Evolutionary conservation across 768 basidiomycete genomes (phyloP).

Genomic region (Mycena olivaceomarginata): DNA sequence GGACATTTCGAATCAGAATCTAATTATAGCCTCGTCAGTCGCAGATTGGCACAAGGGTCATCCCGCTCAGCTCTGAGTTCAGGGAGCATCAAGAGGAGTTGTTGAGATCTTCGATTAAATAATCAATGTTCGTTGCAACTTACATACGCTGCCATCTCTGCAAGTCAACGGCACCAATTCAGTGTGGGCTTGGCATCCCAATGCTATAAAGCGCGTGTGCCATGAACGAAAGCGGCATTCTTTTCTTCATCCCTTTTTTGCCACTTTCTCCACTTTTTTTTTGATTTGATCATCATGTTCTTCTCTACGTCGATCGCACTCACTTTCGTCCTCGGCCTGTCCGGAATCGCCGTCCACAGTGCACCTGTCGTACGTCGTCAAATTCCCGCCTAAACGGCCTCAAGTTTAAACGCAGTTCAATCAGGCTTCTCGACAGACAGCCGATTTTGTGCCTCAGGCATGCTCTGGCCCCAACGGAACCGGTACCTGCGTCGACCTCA

Average conservation of each 20-base stretch:
- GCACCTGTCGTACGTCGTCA: slow-evolving; percentile 32
- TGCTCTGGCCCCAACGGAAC: slow-evolving; percentile 28
- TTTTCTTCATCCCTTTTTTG: slow-evolving; percentile 16
- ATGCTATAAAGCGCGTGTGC: neutral
- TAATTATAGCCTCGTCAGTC: too few relatives aligned
- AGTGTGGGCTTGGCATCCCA: neutral
- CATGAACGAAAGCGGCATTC: neutral
- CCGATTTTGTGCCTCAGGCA: slow-evolving; percentile 23
- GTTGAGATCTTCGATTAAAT: too few relatives aligned
- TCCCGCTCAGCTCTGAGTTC: too few relatives aligned
- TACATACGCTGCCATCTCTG: neutral
- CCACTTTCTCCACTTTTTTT: slow-evolving; percentile 17
- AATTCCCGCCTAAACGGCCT: neutral
- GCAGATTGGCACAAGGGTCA: too few relatives aligned
- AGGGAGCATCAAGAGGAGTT: too few relatives aligned
- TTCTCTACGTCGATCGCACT: slow-evolving; percentile 43
- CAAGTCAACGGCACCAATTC: neutral
- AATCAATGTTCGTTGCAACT: neutral
- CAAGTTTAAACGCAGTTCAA: neutral
- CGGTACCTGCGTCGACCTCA: slow-evolving; percentile 21
- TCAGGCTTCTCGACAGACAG: neutral
- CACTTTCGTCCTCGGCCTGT: slow-evolving; percentile 31
- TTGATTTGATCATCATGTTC: slow-evolving; percentile 40
- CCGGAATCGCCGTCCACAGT: slow-evolving; percentile 35
- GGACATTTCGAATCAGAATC: too few relatives aligned